A percentile compares a stretch with the other conserved stretches of the same genome.
These are phyloP conservation scores for Hortaea sp. DNA, from an alignment of 2,329 filamentous ascomycete species.

Conservation along the genomic window DNA sequence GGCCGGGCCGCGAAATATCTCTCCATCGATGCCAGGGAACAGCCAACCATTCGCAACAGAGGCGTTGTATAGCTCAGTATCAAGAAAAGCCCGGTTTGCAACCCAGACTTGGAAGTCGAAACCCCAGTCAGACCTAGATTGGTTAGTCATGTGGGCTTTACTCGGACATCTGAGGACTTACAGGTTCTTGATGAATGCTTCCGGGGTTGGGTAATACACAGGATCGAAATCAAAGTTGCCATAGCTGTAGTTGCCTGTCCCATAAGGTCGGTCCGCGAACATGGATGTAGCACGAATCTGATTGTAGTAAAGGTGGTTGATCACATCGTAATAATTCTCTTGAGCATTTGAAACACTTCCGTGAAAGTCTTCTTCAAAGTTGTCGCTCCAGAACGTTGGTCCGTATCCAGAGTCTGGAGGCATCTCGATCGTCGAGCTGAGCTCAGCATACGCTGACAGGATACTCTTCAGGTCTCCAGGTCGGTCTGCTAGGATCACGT, in stretches of 20 bases:
- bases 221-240: slow-evolving; percentile 27
- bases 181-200: slow-evolving; percentile 24
- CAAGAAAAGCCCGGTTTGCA: slow-evolving; percentile 25
- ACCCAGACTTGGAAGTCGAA: slow-evolving; percentile 30
- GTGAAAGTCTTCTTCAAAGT: slow-evolving; percentile 1
- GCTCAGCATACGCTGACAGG: neutral
- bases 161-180: slow-evolving; percentile 1
- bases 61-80: slow-evolving; percentile 26
- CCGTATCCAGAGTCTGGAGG: slow-evolving; percentile 1
- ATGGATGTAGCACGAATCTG: neutral
- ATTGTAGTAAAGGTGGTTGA: slow-evolving; percentile 2
- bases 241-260: slow-evolving; percentile 1
- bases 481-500: neutral
- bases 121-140: slow-evolving; percentile 10
- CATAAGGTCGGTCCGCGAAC: slow-evolving; percentile 1
- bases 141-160: neutral
- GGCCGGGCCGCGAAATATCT: slow-evolving; percentile 24
- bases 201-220: slow-evolving; percentile 22
- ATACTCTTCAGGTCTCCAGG: slow-evolving; percentile 1
- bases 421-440: slow-evolving; percentile 1
- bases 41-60: slow-evolving; percentile 23
- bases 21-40: slow-evolving; percentile 19
- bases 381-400: slow-evolving; percentile 1
- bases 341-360: neutral
- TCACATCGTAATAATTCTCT: slow-evolving; percentile 1